Evolutionary conservation across 1,284 basidiomycete species (phyloP).

Genomic region (Erythrobasidium hasegawianum): DNA sequence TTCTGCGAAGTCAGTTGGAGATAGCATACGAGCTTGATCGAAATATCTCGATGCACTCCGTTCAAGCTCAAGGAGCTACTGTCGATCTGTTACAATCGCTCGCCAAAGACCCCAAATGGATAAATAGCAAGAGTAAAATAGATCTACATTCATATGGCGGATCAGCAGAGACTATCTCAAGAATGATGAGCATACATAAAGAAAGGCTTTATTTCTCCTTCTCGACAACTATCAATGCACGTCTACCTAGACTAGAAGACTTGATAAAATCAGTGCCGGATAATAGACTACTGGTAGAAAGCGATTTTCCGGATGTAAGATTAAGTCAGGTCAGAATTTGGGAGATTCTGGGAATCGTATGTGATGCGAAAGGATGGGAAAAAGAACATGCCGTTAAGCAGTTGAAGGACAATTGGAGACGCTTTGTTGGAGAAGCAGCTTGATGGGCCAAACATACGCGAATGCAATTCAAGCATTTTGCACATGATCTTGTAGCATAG

Average conservation of each 20-base stretch:
- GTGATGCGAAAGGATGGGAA: constrained; percentile 37
- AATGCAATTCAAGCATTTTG: too few species aligned
- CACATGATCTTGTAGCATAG: too few species aligned
- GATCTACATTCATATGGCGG: constrained; percentile 75
- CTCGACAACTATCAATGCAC: constrained; percentile 69
- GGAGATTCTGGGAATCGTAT: constrained; percentile 35
- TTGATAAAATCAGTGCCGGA: constrained; percentile 61
- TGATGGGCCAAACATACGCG: too few species aligned
- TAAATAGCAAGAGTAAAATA: constrained; percentile 59
- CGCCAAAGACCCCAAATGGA: constrained; percentile 53
- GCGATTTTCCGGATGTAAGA: constrained; percentile 62
- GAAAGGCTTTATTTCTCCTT: constrained; percentile 59
- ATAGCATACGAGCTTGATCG: constrained; percentile 67
- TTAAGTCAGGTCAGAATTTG: constrained; percentile 34
- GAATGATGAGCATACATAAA: constrained; percentile 50
- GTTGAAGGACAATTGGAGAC: constrained; percentile 50
- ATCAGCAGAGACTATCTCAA: constrained; percentile 63
- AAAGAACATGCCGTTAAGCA: constrained; percentile 40
- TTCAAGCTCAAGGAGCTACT: constrained; percentile 65
- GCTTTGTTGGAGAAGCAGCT: constrained; percentile 26
- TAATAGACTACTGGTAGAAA: constrained; percentile 67
- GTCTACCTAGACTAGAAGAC: constrained; percentile 58
- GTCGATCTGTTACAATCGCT: constrained; percentile 57
- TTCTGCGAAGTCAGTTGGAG: constrained; percentile 70
- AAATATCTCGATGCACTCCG: constrained; percentile 73